Conservation (phyloP, 73 alveolate species). For the Paramecium tetraurelia region DNA sequence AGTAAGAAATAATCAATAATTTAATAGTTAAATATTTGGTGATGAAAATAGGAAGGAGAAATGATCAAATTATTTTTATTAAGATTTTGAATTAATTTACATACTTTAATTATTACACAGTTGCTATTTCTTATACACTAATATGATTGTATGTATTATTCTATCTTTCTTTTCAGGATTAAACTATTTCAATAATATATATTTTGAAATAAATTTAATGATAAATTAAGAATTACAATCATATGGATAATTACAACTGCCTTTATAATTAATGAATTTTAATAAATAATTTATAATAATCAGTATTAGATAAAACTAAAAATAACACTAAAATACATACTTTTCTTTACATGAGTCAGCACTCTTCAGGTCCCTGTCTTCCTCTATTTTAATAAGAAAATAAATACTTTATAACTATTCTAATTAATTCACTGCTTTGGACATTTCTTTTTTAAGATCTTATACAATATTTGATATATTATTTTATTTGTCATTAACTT, state of each 20-base stretch:
- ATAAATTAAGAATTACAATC: no score
- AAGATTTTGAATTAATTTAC: neutral
- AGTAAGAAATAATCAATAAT: neutral
- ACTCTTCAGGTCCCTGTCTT: slow-evolving; percentile 37
- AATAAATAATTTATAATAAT: neutral
- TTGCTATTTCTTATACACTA: neutral
- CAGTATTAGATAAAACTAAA: slow-evolving; percentile 22
- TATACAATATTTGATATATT: slow-evolving; percentile 53
- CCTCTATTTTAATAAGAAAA: neutral
- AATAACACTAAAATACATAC: neutral
- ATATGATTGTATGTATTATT: no score
- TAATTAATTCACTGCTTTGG: slow-evolving; percentile 54
- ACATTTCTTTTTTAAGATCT: slow-evolving; percentile 61
- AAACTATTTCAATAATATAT: no score
- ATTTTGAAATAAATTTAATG: no score
- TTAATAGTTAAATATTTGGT: neutral
- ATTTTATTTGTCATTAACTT: slow-evolving; percentile 57
- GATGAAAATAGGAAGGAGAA: neutral
- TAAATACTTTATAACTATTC: slow-evolving; percentile 39
- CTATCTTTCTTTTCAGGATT: no score
- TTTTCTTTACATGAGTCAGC: slow-evolving; percentile 41
- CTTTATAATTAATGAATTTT: neutral
- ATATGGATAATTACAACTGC: neutral
- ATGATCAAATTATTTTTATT: neutral
- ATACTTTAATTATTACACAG: neutral